A percentile compares a stretch with the other conserved stretches of the same genome.
phyloP scores from a whole-genome alignment of 2,329 filamentous ascomycete species.

The Aureobasidium namibiae region DNA sequence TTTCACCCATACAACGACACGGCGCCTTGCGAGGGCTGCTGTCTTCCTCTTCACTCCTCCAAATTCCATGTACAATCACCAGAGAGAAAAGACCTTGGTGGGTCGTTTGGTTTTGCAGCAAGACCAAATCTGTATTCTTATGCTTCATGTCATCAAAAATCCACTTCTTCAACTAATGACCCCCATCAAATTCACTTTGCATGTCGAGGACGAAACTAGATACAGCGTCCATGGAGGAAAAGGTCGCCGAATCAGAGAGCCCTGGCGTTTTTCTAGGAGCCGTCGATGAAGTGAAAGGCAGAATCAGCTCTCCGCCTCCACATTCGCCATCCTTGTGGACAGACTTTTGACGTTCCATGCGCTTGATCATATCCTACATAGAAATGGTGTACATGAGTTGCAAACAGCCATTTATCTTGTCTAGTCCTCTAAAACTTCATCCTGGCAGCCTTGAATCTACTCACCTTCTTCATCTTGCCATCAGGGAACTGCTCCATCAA shows the following conservation, averaged over 20 bases:
- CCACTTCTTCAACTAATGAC: neutral
- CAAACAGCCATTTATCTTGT: neutral
- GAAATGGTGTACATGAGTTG: neutral
- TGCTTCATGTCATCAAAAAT: constrained; percentile 3
- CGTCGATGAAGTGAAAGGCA: constrained; percentile 10
- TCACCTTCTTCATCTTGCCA: constrained; percentile 31
- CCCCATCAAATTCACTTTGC: neutral
- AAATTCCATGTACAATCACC: neutral
- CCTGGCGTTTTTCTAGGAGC: constrained; percentile 17
- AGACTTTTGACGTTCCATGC: neutral
- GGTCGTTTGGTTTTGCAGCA: neutral
- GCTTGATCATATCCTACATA: neutral
- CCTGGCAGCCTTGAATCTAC: constrained; percentile 30
- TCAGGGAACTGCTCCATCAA: constrained; percentile 39
- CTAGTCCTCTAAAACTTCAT: constrained; percentile 18
- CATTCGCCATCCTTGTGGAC: constrained; percentile 4
- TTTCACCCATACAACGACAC: neutral
- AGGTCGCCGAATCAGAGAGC: constrained; percentile 17
- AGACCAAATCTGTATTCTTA: neutral
- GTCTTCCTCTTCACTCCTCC: constrained; percentile 10
- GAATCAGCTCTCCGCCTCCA: constrained; percentile 7
- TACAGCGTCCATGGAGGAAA: neutral
- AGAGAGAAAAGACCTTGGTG: neutral
- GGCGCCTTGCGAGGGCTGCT: neutral
- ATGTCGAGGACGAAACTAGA: constrained; percentile 10